Conservation (phyloP, 208 protist genomes). For the Trypanosoma boissoni region DNA sequence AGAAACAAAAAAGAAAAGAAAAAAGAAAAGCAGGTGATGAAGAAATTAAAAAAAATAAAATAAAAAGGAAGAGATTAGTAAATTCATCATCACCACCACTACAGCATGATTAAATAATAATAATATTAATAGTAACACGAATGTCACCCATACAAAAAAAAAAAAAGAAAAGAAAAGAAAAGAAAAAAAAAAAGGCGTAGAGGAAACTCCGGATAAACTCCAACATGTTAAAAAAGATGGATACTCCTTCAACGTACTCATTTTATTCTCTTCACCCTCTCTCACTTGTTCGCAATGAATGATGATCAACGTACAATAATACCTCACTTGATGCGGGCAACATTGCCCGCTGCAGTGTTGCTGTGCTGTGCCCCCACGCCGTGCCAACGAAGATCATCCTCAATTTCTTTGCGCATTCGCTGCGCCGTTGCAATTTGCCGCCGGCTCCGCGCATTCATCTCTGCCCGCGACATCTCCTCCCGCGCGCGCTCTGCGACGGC, state of each 20-base stretch:
- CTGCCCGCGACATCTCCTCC: constrained; percentile 12
- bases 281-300: not conserved
- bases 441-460: not conserved
- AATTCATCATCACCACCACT: not conserved
- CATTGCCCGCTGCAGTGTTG: too few species aligned
- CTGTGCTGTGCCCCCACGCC: too few species aligned
- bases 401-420: constrained; percentile 7
- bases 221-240: not conserved
- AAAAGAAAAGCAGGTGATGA: constrained; percentile 5
- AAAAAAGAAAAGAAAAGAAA: too few species aligned
- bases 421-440: constrained; percentile 3
- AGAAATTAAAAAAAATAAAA: constrained; percentile 15
- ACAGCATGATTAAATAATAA: not conserved
- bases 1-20: constrained; percentile 13
- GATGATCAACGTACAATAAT: too few species aligned
- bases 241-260: not conserved
- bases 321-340: too few species aligned
- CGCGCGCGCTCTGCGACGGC: constrained; percentile 1
- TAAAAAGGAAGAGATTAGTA: constrained; percentile 7
- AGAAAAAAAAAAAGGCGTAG: not conserved
- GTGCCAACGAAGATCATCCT: constrained; percentile 25
- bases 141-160: too few species aligned
- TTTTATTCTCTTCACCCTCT: not conserved
- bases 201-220: not conserved
- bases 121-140: not conserved